Conservation (phyloP, 345 rosid genomes). For the Populus alba region DNA sequence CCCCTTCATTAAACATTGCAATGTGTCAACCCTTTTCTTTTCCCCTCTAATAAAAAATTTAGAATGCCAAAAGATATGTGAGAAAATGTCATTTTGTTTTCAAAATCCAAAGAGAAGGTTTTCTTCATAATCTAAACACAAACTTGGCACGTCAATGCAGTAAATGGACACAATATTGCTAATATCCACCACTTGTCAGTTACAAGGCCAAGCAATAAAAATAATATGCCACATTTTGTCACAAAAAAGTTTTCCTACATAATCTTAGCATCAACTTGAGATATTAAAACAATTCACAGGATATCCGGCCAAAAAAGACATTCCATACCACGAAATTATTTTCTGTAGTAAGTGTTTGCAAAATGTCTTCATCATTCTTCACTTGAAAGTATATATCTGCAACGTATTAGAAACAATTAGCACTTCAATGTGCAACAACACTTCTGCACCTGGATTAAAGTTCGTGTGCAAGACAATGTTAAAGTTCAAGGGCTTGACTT, state of each 20-base stretch:
- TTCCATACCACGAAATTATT: constrained; percentile 69
- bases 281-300: background rate
- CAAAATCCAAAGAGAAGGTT: background rate
- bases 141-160: background rate
- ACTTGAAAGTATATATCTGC: constrained; percentile 87
- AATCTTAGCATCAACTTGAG: background rate
- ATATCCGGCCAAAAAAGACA: constrained; percentile 9
- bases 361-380: constrained; percentile 73
- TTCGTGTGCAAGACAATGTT: background rate
- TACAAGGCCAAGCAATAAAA: background rate
- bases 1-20: background rate
- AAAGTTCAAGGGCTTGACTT: constrained; percentile 28
- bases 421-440: background rate
- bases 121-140: background rate
- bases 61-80: background rate
- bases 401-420: constrained; percentile 21
- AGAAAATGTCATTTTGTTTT: background rate
- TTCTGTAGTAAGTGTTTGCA: constrained; percentile 63
- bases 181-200: background rate
- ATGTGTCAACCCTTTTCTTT: background rate
- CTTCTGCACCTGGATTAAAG: constrained; percentile 1
- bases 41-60: background rate
- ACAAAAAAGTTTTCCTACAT: background rate
- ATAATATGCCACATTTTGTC: background rate
- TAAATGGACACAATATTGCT: background rate